Evolutionary conservation across 257 asterid species (phyloP).

Genomic region (Orobanche coerulescens): DNA sequence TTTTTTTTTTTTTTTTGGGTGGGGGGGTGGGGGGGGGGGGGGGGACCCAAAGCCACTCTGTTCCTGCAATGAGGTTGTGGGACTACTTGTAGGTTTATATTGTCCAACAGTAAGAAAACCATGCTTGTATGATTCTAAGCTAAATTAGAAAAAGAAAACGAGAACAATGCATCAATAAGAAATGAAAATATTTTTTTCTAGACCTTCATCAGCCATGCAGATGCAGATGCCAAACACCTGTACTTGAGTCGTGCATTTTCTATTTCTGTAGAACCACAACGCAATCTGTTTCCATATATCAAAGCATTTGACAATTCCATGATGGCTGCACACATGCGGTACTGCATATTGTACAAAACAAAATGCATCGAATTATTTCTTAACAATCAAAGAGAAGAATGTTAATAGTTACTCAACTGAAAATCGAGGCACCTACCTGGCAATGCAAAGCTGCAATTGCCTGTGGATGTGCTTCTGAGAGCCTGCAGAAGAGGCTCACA

Average conservation of each 20-base stretch:
- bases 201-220: conserved; percentile 82
- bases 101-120: neutral
- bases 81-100: neutral
- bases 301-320: conserved; percentile 92
- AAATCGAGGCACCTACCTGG: conserved; percentile 75
- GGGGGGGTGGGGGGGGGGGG: no score
- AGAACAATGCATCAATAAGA: no score
- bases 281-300: conserved; percentile 82
- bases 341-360: conserved; percentile 60
- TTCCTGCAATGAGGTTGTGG: neutral
- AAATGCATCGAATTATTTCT: conserved; percentile 18
- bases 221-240: conserved; percentile 42
- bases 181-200: no score
- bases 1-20: no score
- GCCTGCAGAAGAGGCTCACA: conserved; percentile 83
- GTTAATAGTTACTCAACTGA: neutral
- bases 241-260: conserved; percentile 66
- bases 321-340: conserved; percentile 86
- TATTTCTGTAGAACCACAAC: conserved; percentile 78
- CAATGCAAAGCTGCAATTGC: conserved; percentile 86
- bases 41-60: no score
- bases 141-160: no score
- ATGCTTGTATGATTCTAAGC: no score
- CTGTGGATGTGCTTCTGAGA: conserved; percentile 96
- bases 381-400: conserved; percentile 3